These are phyloP conservation scores for Cryphonectria radicalis DNA, from an alignment of 2,329 filamentous ascomycete species.

Conservation along the genomic window DNA sequence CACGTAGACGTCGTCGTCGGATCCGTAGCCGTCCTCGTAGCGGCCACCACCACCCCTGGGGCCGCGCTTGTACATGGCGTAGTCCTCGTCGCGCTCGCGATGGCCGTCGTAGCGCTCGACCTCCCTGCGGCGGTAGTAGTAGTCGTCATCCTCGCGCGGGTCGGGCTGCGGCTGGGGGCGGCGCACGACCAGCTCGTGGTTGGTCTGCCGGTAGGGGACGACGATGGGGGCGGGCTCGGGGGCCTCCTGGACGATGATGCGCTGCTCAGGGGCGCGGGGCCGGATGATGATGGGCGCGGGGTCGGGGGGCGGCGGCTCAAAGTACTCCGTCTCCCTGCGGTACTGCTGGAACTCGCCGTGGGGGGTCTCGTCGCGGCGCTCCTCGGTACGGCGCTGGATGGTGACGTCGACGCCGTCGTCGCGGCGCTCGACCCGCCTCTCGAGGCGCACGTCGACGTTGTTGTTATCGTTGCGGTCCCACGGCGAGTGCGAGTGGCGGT, in stretches of 20 bases:
- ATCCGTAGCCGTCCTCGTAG: constrained; percentile 42
- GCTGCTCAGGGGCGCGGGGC: constrained; percentile 59
- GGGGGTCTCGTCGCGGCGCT: constrained; percentile 50
- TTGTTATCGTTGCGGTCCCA: constrained; percentile 45
- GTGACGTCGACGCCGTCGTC: constrained; percentile 55
- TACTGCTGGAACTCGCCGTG: constrained; percentile 61
- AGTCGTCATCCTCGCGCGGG: constrained; percentile 50
- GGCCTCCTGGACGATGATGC: constrained; percentile 64
- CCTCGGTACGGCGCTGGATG: constrained; percentile 58
- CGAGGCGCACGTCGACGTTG: constrained; percentile 48
- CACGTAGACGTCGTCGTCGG: constrained; percentile 47
- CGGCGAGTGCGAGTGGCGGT: constrained; percentile 39
- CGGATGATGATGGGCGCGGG: constrained; percentile 60
- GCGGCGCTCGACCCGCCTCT: constrained; percentile 46
- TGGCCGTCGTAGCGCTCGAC: constrained; percentile 44
- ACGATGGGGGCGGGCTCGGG: constrained; percentile 56
- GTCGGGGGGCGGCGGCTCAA: constrained; percentile 51
- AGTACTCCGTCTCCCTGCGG: constrained; percentile 67
- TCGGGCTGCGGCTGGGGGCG: constrained; percentile 38
- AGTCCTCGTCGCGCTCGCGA: constrained; percentile 40
- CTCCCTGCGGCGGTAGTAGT: constrained; percentile 55
- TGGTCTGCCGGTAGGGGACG: constrained; percentile 48
- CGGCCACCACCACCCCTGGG: constrained; percentile 45
- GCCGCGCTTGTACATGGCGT: constrained; percentile 38
- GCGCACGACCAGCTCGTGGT: constrained; percentile 41